These are phyloP conservation scores for Xanthoceras sorbifolium DNA, from an alignment of 345 rosid genomes.

Conservation along the genomic window DNA sequence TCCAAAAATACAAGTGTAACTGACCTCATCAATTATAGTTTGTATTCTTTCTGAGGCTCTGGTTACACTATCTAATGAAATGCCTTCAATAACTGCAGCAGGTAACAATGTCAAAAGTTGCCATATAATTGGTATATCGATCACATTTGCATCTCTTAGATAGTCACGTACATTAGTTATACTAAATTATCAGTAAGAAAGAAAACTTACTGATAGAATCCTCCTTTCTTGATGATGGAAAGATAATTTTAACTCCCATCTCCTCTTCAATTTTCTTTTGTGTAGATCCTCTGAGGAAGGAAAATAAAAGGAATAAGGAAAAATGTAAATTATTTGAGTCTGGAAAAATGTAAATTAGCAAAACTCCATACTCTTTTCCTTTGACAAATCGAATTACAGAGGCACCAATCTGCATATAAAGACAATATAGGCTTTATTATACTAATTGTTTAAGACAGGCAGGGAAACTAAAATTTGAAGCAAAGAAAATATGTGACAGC, in stretches of 20 bases:
- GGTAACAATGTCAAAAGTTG: slow-evolving; percentile 18
- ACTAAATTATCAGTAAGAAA: neutral
- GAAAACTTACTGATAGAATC: slow-evolving; percentile 66
- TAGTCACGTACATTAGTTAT: neutral
- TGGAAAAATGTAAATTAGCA: slow-evolving; percentile 18
- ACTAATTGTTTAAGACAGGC: neutral
- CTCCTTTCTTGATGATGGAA: slow-evolving; percentile 66
- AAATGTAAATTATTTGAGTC: slow-evolving; percentile 15
- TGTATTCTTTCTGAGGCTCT: slow-evolving; percentile 70
- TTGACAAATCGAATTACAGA: slow-evolving; percentile 70
- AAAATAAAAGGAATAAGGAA: slow-evolving; percentile 22
- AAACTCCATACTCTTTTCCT: slow-evolving; percentile 71
- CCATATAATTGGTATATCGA: neutral
- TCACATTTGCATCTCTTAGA: neutral
- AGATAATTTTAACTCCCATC: slow-evolving; percentile 65
- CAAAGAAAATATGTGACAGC: neutral
- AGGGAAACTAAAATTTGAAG: neutral
- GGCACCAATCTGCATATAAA: slow-evolving; percentile 68
- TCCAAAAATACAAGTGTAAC: slow-evolving; percentile 19
- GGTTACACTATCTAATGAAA: slow-evolving; percentile 57
- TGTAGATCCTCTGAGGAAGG: slow-evolving; percentile 57
- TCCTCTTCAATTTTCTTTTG: slow-evolving; percentile 74
- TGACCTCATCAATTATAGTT: slow-evolving; percentile 64
- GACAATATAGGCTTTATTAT: neutral
- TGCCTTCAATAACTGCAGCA: slow-evolving; percentile 72